A percentile compares a stretch with the other conserved stretches of the same genome.
These are phyloP conservation scores for Xylariaceae sp. DNA, from an alignment of 2,329 filamentous ascomycete species.

Conservation along the genomic window DNA sequence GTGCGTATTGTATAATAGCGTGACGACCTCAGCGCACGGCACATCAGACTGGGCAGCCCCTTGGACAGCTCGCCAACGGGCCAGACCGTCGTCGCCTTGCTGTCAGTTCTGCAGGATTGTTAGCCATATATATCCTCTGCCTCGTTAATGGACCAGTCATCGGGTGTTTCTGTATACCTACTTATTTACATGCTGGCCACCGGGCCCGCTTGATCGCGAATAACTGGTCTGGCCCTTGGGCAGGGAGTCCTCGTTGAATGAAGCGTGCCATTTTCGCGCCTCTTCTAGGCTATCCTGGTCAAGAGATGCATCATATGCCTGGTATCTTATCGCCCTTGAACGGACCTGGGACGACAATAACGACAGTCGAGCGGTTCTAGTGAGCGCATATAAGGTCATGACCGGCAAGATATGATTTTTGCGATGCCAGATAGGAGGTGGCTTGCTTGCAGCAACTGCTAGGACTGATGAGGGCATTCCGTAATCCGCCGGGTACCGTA, in stretches of 20 bases:
- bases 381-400: slow-evolving; percentile 13
- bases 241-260: slow-evolving; percentile 40
- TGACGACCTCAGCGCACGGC: slow-evolving; percentile 43
- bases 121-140: background rate
- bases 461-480: too few species aligned
- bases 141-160: background rate
- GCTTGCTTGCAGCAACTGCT: too few species aligned
- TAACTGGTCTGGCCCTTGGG: slow-evolving; percentile 50
- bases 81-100: slow-evolving; percentile 53
- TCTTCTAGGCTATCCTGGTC: slow-evolving; percentile 47
- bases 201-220: slow-evolving; percentile 55
- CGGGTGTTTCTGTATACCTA: slow-evolving; percentile 45
- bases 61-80: slow-evolving; percentile 42
- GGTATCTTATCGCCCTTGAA: slow-evolving; percentile 27
- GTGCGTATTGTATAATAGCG: slow-evolving; percentile 49
- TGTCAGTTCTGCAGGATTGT: slow-evolving; percentile 45
- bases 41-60: slow-evolving; percentile 44
- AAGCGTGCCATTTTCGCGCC: slow-evolving; percentile 47
- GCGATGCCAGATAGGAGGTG: background rate
- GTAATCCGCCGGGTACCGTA: too few species aligned
- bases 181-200: slow-evolving; percentile 61
- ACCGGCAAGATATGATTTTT: background rate
- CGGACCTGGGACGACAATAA: background rate
- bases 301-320: slow-evolving; percentile 46
- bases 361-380: background rate